A percentile compares a stretch with the other conserved stretches of the same genome.
Conservation (phyloP, 768 basidiomycete species). For the Rhizopogon vulgaris region DNA sequence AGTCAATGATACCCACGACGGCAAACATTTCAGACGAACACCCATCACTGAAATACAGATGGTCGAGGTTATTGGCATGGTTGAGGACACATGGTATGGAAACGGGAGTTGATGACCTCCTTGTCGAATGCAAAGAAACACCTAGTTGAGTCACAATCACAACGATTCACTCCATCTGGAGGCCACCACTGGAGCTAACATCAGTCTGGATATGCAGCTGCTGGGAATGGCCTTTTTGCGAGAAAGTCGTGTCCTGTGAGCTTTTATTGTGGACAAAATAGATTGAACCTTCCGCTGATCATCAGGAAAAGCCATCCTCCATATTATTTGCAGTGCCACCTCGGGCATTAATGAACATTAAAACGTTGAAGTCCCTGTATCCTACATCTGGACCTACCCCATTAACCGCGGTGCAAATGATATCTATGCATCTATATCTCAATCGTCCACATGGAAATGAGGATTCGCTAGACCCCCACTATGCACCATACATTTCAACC, state of each 20-base stretch:
- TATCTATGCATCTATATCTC: slow-evolving; percentile 76
- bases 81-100: slow-evolving; percentile 43
- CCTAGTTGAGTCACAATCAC: slow-evolving; percentile 21
- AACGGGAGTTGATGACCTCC: slow-evolving; percentile 26
- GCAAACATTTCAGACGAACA: slow-evolving; percentile 5
- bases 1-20: background rate
- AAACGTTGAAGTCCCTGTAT: slow-evolving; percentile 61
- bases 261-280: background rate
- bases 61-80: slow-evolving; percentile 50
- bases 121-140: slow-evolving; percentile 46
- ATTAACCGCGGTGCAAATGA: slow-evolving; percentile 64
- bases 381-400: slow-evolving; percentile 25
- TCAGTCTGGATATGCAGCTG: slow-evolving; percentile 30
- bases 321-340: slow-evolving; percentile 68
- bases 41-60: slow-evolving; percentile 19
- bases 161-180: background rate
- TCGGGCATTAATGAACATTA: slow-evolving; percentile 62
- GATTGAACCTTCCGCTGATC: background rate
- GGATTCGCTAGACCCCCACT: slow-evolving; percentile 46
- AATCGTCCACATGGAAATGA: slow-evolving; percentile 43
- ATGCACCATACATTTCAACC: slow-evolving; percentile 74
- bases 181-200: background rate
- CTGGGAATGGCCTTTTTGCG: slow-evolving; percentile 70
- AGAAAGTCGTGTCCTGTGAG: slow-evolving; percentile 36
- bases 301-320: slow-evolving; percentile 39